Evolutionary conservation across 2,329 filamentous ascomycete genomes (phyloP).

Genomic region (Oidium heveae): DNA sequence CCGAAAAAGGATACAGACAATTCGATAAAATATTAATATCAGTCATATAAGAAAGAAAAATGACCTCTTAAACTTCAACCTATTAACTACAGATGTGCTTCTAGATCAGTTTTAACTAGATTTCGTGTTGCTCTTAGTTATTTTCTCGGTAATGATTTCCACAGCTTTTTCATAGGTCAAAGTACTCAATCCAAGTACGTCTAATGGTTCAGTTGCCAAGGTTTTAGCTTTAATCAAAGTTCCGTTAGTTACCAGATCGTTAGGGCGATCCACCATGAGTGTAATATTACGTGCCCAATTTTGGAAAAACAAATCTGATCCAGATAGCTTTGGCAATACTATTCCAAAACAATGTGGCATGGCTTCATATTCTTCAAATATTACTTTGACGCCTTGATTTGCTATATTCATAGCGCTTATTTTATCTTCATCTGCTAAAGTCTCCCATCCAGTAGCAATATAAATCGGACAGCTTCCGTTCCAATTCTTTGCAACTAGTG

Average conservation of each 20-base stretch:
- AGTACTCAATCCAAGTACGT: slow-evolving; percentile 19
- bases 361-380: slow-evolving; percentile 48
- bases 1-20: too few species aligned
- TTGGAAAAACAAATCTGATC: slow-evolving; percentile 25
- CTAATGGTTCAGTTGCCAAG: slow-evolving; percentile 22
- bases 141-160: slow-evolving; percentile 14
- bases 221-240: slow-evolving; percentile 24
- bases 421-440: slow-evolving; percentile 40
- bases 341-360: slow-evolving; percentile 58
- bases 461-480: slow-evolving; percentile 36
- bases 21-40: too few species aligned
- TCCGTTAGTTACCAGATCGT: slow-evolving; percentile 16
- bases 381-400: slow-evolving; percentile 30
- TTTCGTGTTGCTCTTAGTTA: too few species aligned
- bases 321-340: slow-evolving; percentile 23
- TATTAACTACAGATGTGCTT: too few species aligned
- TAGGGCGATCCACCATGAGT: slow-evolving; percentile 12
- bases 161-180: slow-evolving; percentile 20
- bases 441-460: slow-evolving; percentile 44
- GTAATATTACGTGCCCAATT: slow-evolving; percentile 31
- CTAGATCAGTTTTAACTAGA: too few species aligned
- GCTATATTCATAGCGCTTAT: slow-evolving; percentile 31
- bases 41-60: too few species aligned
- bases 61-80: too few species aligned
- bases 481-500: slow-evolving; percentile 35